phyloP scores from a whole-genome alignment of 345 rosid genomes.

The Populus alba region DNA sequence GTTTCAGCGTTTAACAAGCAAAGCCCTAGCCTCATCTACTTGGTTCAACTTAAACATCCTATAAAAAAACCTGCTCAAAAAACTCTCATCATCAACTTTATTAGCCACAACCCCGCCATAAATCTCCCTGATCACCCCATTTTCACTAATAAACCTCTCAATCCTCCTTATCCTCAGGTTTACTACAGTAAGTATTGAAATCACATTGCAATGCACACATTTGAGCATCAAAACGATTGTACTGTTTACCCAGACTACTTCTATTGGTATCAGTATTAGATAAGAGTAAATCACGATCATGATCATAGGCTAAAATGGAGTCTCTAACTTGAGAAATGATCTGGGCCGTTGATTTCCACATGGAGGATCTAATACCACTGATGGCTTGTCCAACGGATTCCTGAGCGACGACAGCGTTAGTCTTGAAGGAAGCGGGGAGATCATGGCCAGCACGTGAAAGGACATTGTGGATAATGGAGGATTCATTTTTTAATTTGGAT shows the following conservation, averaged over 20 bases:
- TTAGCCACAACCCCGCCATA: slow-evolving; percentile 41
- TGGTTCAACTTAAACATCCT: slow-evolving; percentile 48
- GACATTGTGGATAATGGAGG: too few relatives aligned
- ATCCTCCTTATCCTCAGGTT: slow-evolving; percentile 52
- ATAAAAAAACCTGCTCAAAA: slow-evolving; percentile 66
- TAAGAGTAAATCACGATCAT: slow-evolving; percentile 22
- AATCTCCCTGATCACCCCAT: slow-evolving; percentile 35
- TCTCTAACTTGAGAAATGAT: slow-evolving; percentile 66
- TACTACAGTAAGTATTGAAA: slow-evolving; percentile 41
- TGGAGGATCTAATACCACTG: slow-evolving; percentile 16
- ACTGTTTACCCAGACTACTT: slow-evolving; percentile 20
- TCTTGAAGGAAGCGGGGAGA: too few relatives aligned
- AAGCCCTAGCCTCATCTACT: slow-evolving; percentile 63
- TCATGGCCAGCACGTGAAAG: too few relatives aligned
- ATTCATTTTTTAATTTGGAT: too few relatives aligned
- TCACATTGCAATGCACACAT: slow-evolving; percentile 52
- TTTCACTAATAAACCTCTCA: slow-evolving; percentile 36
- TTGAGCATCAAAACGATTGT: slow-evolving; percentile 67
- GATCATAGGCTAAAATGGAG: slow-evolving; percentile 24
- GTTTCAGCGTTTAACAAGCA: slow-evolving; percentile 44
- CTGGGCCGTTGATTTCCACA: slow-evolving; percentile 69
- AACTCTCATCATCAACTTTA: slow-evolving; percentile 46
- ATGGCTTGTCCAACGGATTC: too few relatives aligned
- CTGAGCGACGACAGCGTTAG: too few relatives aligned
- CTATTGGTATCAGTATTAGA: slow-evolving; percentile 9